Percentiles rank a stretch among this genome's conserved stretches.
These are phyloP conservation scores for Albatrellus ellisii DNA, from an alignment of 768 basidiomycete genomes.

Conservation along the genomic window DNA sequence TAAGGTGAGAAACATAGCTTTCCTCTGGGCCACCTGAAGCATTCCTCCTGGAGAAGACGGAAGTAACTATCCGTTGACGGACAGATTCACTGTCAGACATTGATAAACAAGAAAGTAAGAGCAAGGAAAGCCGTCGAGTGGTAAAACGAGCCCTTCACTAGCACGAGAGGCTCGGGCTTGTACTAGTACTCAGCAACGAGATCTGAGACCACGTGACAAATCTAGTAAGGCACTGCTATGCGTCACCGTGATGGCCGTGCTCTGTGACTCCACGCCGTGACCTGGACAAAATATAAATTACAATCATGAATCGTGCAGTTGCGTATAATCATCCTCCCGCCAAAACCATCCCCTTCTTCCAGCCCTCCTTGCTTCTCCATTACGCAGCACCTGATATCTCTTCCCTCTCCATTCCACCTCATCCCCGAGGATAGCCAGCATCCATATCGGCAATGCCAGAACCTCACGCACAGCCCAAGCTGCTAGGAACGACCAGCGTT, in stretches of 20 bases:
- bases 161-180: too few species aligned
- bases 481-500: slow-evolving; percentile 44
- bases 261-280: too few species aligned
- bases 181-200: too few species aligned
- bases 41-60: slow-evolving; percentile 69
- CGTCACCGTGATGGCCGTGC: too few species aligned
- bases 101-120: background rate
- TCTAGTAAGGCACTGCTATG: too few species aligned
- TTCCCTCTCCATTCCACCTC: slow-evolving; percentile 83
- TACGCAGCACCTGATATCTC: slow-evolving; percentile 56
- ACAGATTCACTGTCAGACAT: slow-evolving; percentile 37
- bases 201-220: too few species aligned
- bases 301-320: too few species aligned
- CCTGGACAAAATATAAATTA: too few species aligned
- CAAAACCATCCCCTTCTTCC: slow-evolving; percentile 5
- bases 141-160: too few species aligned
- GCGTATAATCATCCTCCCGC: slow-evolving; percentile 24
- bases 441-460: slow-evolving; percentile 80
- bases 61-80: slow-evolving; percentile 62
- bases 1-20: slow-evolving; percentile 76
- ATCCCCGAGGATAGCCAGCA: slow-evolving; percentile 66
- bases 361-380: slow-evolving; percentile 48
- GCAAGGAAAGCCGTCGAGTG: background rate
- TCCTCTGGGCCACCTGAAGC: slow-evolving; percentile 55
- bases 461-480: slow-evolving; percentile 78